These are phyloP conservation scores for Uronychia setigera DNA, from an alignment of 73 alveolate genomes.

Conservation along the genomic window DNA sequence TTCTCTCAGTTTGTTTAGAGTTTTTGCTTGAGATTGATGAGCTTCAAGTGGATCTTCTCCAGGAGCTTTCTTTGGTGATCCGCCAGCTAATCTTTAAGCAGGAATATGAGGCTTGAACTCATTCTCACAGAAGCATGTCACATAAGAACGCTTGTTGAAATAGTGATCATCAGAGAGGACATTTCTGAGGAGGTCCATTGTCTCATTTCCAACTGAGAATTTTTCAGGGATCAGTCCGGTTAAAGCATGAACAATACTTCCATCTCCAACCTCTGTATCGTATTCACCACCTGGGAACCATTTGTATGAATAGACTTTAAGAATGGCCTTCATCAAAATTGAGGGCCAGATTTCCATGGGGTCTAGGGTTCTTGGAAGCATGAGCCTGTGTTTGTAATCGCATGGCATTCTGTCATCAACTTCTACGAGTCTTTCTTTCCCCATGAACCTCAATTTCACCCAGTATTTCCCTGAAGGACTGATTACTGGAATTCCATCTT, in stretches of 20 bases:
- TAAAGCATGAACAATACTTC: constrained; percentile 90
- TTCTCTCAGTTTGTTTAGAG: constrained; percentile 46
- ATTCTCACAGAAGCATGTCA: constrained; percentile 59
- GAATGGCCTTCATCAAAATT: constrained; percentile 89
- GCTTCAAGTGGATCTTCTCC: not conserved
- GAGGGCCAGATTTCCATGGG: constrained; percentile 95
- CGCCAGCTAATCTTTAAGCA: constrained; percentile 11
- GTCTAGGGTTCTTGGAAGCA: constrained; percentile 93
- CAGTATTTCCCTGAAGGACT: constrained; percentile 96
- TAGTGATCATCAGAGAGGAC: constrained; percentile 64
- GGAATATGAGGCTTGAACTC: constrained; percentile 65
- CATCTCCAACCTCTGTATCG: constrained; percentile 90
- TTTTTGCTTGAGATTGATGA: constrained; percentile 2
- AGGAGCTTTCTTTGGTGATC: not conserved
- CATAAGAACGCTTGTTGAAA: constrained; percentile 60
- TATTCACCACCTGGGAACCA: constrained; percentile 60
- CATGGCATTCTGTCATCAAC: constrained; percentile 97
- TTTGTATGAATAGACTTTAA: constrained; percentile 89
- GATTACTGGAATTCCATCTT: constrained; percentile 95
- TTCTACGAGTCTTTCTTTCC: constrained; percentile 95
- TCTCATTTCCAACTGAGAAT: constrained; percentile 61
- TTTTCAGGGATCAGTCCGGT: constrained; percentile 97
- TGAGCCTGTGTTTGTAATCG: constrained; percentile 79
- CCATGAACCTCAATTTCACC: constrained; percentile 92
- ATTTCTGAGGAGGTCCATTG: constrained; percentile 43